These are phyloP conservation scores for Phytomonas serpens DNA, from an alignment of 208 protist species.

Conservation along the genomic window DNA sequence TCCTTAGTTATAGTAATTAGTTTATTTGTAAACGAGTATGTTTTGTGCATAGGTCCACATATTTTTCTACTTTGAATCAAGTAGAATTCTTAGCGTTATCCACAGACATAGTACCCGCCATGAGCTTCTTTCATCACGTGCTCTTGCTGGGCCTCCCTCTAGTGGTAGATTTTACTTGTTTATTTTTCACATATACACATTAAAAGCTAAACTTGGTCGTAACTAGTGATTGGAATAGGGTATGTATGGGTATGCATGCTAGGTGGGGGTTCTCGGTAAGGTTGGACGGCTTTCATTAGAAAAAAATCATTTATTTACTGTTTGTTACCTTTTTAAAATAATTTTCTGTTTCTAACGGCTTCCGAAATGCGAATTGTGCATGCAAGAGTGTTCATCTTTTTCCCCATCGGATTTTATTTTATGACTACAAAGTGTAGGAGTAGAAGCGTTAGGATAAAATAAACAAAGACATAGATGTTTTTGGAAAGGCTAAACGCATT, in stretches of 20 bases:
- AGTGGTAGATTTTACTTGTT: slow-evolving; percentile 29
- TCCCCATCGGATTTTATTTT: neutral
- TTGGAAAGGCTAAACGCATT: neutral
- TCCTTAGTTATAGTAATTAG: neutral
- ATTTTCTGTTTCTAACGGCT: neutral
- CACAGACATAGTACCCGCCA: slow-evolving; percentile 75
- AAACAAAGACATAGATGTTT: slow-evolving; percentile 1
- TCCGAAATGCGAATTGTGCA: neutral
- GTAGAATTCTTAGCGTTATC: slow-evolving; percentile 5
- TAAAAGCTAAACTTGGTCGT: neutral
- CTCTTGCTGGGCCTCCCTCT: slow-evolving; percentile 64
- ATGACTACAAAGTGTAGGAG: neutral
- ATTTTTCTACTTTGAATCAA: neutral
- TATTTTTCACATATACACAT: neutral
- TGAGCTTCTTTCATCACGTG: slow-evolving; percentile 23
- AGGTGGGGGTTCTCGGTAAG: slow-evolving; percentile 1
- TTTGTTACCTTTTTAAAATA: neutral
- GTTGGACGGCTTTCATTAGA: neutral
- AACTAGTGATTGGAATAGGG: neutral
- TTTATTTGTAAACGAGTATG: neutral
- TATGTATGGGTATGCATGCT: neutral
- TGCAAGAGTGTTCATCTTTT: neutral
- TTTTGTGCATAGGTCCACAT: neutral
- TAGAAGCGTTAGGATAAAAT: neutral
- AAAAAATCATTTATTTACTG: slow-evolving; percentile 2